Conservation (phyloP, 306 rosid species). For the Begonia peltatifolia region DNA sequence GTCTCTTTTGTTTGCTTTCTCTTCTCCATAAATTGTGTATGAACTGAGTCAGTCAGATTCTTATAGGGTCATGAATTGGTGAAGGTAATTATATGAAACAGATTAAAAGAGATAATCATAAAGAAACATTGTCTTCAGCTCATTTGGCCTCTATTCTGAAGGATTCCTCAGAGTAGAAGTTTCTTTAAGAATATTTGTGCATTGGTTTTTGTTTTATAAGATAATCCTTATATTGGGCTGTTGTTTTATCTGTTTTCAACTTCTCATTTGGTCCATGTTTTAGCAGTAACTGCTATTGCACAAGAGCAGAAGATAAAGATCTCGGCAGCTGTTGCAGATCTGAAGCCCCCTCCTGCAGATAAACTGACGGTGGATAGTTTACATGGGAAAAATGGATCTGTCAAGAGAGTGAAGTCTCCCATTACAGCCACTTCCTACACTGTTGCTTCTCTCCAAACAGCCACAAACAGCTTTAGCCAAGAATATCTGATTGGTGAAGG, state of each 20-base stretch:
- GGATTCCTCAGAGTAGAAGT: too few relatives aligned
- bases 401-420: constrained; percentile 68
- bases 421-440: constrained; percentile 84
- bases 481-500: constrained; percentile 91
- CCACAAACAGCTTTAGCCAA: constrained; percentile 96
- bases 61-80: too few relatives aligned
- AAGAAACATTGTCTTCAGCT: too few relatives aligned
- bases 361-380: constrained; percentile 46
- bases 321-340: constrained; percentile 40
- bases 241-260: too few relatives aligned
- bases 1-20: not conserved
- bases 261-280: not conserved
- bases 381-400: constrained; percentile 60
- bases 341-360: constrained; percentile 78
- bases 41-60: too few relatives aligned
- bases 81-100: too few relatives aligned
- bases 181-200: too few relatives aligned
- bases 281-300: constrained; percentile 53
- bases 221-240: too few relatives aligned
- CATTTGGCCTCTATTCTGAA: too few relatives aligned
- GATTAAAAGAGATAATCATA: too few relatives aligned
- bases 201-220: too few relatives aligned
- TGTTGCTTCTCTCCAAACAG: constrained; percentile 81
- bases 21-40: too few relatives aligned
- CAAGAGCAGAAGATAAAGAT: constrained; percentile 73